Conservation (phyloP, 306 rosid genomes). For the Leucaena leucocephala region DNA sequence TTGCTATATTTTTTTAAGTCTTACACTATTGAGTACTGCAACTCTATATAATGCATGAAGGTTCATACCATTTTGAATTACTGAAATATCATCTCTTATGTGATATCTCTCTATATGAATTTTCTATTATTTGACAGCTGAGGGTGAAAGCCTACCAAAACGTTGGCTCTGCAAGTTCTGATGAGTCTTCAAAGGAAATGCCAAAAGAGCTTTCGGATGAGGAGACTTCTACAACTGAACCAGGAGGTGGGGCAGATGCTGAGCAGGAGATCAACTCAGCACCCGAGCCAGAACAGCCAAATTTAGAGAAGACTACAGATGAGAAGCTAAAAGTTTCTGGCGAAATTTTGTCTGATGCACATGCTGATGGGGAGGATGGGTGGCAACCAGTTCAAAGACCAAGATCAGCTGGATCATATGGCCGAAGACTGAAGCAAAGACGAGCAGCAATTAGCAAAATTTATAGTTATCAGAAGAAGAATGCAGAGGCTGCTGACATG, state of each 20-base stretch:
- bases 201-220: constrained; percentile 75
- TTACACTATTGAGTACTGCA: not conserved
- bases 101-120: constrained; percentile 28
- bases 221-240: constrained; percentile 55
- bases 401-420: constrained; percentile 79
- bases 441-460: constrained; percentile 81
- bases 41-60: constrained; percentile 2
- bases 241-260: constrained; percentile 48
- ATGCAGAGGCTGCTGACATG: constrained; percentile 51
- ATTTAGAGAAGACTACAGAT: constrained; percentile 49
- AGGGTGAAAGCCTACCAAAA: constrained; percentile 63
- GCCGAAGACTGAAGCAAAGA: constrained; percentile 79
- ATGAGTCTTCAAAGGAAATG: constrained; percentile 79
- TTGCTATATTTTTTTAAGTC: not conserved
- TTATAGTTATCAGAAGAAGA: constrained; percentile 76
- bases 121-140: constrained; percentile 57
- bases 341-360: constrained; percentile 63
- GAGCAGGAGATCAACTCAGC: constrained; percentile 56
- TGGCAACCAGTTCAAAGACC: constrained; percentile 99
- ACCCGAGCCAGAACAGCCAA: constrained; percentile 54
- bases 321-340: constrained; percentile 50
- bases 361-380: constrained; percentile 83
- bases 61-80: constrained; percentile 25
- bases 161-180: constrained; percentile 53
- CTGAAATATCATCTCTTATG: constrained; percentile 20